These are phyloP conservation scores for Colletotrichum eleusines DNA, from an alignment of 2,329 filamentous ascomycete genomes.

Conservation along the genomic window DNA sequence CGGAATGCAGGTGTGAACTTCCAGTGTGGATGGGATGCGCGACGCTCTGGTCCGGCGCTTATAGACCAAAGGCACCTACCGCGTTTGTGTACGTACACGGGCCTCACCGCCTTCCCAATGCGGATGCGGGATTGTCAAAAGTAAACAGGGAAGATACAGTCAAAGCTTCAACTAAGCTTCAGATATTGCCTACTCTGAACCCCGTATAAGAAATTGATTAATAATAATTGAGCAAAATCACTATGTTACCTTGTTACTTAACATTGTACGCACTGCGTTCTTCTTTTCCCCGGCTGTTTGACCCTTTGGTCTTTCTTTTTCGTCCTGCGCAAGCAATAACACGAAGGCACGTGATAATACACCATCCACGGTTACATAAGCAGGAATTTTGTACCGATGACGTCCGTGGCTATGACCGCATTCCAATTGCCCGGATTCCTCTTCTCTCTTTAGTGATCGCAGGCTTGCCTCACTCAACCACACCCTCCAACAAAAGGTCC, in stretches of 20 bases:
- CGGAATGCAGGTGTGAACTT: too few relatives aligned
- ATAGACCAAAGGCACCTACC: background rate
- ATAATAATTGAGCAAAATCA: background rate
- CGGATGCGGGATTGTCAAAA: background rate
- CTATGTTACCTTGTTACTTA: fast-evolving
- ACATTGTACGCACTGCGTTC: background rate
- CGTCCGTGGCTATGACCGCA: conserved; percentile 48
- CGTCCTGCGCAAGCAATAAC: background rate
- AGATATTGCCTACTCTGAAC: background rate
- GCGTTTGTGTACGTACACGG: conserved; percentile 42
- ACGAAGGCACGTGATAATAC: conserved; percentile 13
- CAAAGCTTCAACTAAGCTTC: conserved; percentile 3
- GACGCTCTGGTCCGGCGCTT: conserved; percentile 11
- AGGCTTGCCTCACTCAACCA: conserved; percentile 33
- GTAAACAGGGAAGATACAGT: conserved; percentile 13
- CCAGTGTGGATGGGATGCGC: background rate
- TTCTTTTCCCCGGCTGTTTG: too few relatives aligned
- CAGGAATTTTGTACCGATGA: conserved; percentile 47
- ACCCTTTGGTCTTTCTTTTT: background rate
- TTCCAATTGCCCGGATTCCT: conserved; percentile 18
- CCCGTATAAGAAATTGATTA: background rate
- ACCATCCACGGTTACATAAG: conserved; percentile 16
- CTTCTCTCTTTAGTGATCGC: conserved; percentile 29
- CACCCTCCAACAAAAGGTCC: conserved; percentile 19
- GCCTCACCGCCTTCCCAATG: conserved; percentile 44